Conservation (phyloP, 2,329 filamentous ascomycete species). For the Alternaria dauci region DNA sequence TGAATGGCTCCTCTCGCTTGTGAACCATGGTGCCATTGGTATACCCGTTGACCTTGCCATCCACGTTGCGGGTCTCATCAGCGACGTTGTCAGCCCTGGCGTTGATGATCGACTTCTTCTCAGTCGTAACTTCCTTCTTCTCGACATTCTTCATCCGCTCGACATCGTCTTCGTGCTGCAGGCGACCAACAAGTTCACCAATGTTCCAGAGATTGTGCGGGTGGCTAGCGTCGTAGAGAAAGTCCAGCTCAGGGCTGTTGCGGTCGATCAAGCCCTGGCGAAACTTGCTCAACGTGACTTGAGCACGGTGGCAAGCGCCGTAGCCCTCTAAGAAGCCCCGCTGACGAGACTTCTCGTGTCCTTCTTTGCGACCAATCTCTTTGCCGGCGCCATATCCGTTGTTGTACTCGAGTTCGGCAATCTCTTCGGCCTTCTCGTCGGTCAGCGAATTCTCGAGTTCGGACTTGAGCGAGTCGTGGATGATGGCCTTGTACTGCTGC, state of each 20-base stretch:
- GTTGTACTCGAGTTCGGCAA: conserved; percentile 19
- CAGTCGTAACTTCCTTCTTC: fast-evolving
- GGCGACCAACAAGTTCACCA: conserved; percentile 16
- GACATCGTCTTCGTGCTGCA: background rate
- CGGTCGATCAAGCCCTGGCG: conserved; percentile 23
- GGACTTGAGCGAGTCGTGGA: conserved; percentile 13
- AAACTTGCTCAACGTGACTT: conserved; percentile 18
- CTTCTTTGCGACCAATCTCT: conserved; percentile 4
- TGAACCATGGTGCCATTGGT: background rate
- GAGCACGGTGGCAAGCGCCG: conserved; percentile 18
- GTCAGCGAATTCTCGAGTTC: conserved; percentile 12
- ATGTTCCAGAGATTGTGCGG: conserved; percentile 25
- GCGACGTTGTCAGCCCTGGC: background rate
- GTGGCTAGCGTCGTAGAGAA: conserved; percentile 30
- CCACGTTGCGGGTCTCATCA: background rate
- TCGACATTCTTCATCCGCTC: background rate
- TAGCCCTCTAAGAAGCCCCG: conserved; percentile 33
- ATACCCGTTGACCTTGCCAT: background rate
- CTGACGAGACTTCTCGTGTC: background rate
- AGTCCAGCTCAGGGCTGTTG: conserved; percentile 28
- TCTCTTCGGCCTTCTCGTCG: background rate
- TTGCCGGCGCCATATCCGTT: conserved; percentile 19
- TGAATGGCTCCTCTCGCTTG: conserved; percentile 5
- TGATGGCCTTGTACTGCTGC: conserved; percentile 24
- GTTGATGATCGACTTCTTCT: background rate